These are phyloP conservation scores for Inga laurina DNA, from an alignment of 306 rosid species.

Conservation along the genomic window DNA sequence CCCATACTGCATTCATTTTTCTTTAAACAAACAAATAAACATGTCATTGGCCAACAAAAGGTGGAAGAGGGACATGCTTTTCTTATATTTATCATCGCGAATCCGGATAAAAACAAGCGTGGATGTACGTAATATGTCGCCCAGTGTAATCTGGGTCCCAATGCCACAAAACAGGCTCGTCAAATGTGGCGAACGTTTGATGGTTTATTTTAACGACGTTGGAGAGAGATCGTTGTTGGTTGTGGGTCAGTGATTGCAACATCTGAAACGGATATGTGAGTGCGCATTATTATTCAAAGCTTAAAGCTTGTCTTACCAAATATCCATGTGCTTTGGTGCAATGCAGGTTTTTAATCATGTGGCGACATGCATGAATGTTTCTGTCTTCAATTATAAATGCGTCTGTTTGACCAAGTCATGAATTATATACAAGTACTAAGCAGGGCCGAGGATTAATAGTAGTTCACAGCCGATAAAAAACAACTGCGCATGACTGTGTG, in stretches of 20 bases:
- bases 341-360: neutral
- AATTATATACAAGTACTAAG: too few relatives aligned
- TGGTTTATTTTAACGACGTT: neutral
- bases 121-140: neutral
- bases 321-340: neutral
- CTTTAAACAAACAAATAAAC: neutral
- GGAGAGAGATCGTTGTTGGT: neutral
- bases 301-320: neutral
- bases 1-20: neutral
- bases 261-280: neutral
- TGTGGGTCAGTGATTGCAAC: neutral
- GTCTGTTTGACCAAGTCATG: neutral
- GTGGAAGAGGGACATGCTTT: neutral
- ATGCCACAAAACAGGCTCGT: neutral
- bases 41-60: neutral
- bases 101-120: neutral
- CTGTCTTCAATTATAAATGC: neutral
- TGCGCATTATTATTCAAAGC: neutral
- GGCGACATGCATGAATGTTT: neutral
- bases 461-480: neutral
- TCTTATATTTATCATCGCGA: neutral
- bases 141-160: neutral
- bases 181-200: neutral
- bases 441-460: too few relatives aligned
- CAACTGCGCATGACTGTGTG: neutral